Evolutionary conservation across 495 filamentous ascomycete genomes (phyloP), one percentile per base, ranked within the genome.

Genomic region (Hypoxylon trugodes): DNA sequence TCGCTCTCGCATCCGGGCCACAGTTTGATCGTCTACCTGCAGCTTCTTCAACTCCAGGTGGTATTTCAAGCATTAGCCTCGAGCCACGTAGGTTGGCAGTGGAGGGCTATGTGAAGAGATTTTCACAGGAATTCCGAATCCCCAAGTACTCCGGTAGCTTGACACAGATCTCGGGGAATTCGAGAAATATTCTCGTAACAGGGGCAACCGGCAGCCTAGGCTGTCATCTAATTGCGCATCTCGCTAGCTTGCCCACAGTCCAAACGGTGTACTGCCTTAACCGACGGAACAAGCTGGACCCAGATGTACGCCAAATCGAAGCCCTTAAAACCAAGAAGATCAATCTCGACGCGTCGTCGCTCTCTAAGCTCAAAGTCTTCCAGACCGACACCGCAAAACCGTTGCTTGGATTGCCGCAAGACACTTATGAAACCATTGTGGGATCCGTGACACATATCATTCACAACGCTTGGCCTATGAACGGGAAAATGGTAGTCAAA

Each of bases 151-250:
- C n/a, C n/a, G n/a, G n/a, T n/a, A n/a, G n/a, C n/a, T n/a, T n/a
- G n/a, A n/a, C n/a, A n/a, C n/a, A n/a, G n/a, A n/a, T n/a, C n/a
- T n/a, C n/a, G n/a, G n/a, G n/a, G n/a, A n/a, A n/a, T n/a, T n/a
- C n/a, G n/a, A n/a, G n/a, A n/a, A n/a, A n/a, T 1, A 72, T 79
- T 0, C 58, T 83, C 8, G 60, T 84, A 0, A 85, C 81, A 1
- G 77, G 79, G n/a, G 77, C 69, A 1, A 78, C 76, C 0, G 79
- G 79, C 0, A 77, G 76, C 43, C 43, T 82, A 6, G 79, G 79
- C 0, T 68, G 68, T 16, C 77, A 82, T 56, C 52, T 82, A 1
- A 73, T 78, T 3, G 70, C 70, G 0, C 47, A 75, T 18, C 33
- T 81, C 2, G 77, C 76, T 0, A 42, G 41, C 5, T 53, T 66